These are phyloP conservation scores for Trichocladium uniseriatum DNA, from an alignment of 495 filamentous ascomycete genomes.

Conservation along the genomic window DNA sequence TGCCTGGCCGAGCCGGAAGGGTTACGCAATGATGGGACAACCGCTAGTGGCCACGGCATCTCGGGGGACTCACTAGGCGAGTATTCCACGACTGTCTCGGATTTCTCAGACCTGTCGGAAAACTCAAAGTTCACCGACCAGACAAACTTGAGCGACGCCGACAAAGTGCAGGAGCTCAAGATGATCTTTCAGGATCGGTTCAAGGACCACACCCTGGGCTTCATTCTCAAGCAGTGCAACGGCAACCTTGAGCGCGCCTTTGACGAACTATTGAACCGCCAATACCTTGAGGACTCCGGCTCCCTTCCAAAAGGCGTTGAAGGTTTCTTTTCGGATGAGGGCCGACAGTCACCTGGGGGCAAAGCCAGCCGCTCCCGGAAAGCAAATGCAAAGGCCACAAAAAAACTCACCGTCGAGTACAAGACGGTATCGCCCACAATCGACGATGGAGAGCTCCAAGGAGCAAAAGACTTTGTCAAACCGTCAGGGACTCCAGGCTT, in stretches of 20 bases:
- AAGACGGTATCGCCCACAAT: slow-evolving; percentile 14
- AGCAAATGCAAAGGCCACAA: slow-evolving; percentile 9
- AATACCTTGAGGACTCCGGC: slow-evolving; percentile 55
- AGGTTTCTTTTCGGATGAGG: slow-evolving; percentile 52
- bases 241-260: slow-evolving; percentile 59
- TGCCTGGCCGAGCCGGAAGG: slow-evolving; percentile 10
- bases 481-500: neutral
- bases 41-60: slow-evolving; percentile 10
- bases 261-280: slow-evolving; percentile 70
- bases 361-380: slow-evolving; percentile 21
- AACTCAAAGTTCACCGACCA: slow-evolving; percentile 30
- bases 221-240: slow-evolving; percentile 53
- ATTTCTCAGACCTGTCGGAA: slow-evolving; percentile 19
- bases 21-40: slow-evolving; percentile 9
- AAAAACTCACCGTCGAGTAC: slow-evolving; percentile 18
- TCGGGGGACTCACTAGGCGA: slow-evolving; percentile 1
- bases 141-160: slow-evolving; percentile 40
- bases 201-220: slow-evolving; percentile 51
- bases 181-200: slow-evolving; percentile 60
- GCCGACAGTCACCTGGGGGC: slow-evolving; percentile 34
- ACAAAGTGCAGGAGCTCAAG: slow-evolving; percentile 47
- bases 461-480: slow-evolving; percentile 16
- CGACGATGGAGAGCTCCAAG: slow-evolving; percentile 18
- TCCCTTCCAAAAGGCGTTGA: slow-evolving; percentile 65
- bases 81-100: slow-evolving; percentile 24